phyloP scores from a whole-genome alignment of 1,284 basidiomycete species.

The Pterulicium gracile region DNA sequence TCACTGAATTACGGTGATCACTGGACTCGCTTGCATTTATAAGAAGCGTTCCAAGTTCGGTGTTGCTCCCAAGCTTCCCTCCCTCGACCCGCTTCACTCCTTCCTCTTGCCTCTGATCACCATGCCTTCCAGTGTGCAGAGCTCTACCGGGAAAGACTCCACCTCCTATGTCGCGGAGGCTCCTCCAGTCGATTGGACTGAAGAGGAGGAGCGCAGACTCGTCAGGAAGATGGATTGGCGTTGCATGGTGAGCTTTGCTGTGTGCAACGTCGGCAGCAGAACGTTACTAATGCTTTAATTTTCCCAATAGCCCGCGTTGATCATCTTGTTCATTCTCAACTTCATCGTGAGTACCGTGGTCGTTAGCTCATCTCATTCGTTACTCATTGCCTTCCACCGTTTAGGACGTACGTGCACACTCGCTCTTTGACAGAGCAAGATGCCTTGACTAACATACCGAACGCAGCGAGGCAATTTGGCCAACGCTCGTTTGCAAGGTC shows the following conservation, averaged over 20 bases:
- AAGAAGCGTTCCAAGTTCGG: too few relatives aligned
- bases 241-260: slow-evolving; percentile 11
- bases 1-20: too few relatives aligned
- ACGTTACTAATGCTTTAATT: neutral
- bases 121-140: neutral
- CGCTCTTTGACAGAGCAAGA: too few relatives aligned
- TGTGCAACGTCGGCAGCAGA: slow-evolving; percentile 6
- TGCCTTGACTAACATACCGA: too few relatives aligned
- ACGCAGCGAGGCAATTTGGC: slow-evolving; percentile 12
- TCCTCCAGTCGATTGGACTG: slow-evolving; percentile 6
- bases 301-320: neutral
- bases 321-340: slow-evolving; percentile 12
- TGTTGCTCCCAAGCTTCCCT: neutral
- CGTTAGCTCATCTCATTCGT: neutral
- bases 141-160: neutral
- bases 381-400: neutral
- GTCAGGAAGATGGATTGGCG: slow-evolving; percentile 11
- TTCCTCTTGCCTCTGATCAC: too few relatives aligned
- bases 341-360: slow-evolving; percentile 11
- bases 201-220: slow-evolving; percentile 9
- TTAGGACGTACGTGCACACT: slow-evolving; percentile 7
- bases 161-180: neutral
- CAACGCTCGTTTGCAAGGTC: slow-evolving; percentile 13
- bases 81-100: too few relatives aligned
- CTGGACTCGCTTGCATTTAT: too few relatives aligned